Percentiles rank a stretch among this genome's conserved stretches.
These are phyloP conservation scores for Rehmannia glutinosa DNA, from an alignment of 257 asterid genomes.

Conservation along the genomic window DNA sequence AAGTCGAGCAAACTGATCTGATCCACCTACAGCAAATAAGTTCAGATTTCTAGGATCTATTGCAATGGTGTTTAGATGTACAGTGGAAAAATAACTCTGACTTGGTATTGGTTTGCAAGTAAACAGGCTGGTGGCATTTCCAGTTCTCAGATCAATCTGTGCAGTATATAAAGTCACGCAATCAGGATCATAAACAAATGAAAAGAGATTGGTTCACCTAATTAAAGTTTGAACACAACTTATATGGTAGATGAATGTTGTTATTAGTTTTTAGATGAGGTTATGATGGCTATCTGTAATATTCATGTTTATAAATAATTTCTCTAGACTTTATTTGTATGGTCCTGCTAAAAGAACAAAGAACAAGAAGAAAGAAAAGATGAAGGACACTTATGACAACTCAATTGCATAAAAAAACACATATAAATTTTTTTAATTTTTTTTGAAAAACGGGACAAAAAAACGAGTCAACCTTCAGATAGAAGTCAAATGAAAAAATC, in stretches of 20 bases:
- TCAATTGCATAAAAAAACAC: background rate
- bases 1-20: conserved; percentile 75
- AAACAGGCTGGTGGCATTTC: conserved; percentile 54
- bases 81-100: conserved; percentile 27
- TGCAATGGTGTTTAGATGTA: conserved; percentile 65
- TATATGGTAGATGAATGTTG: conserved; percentile 1
- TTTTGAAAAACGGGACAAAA: too few species aligned
- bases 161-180: conserved; percentile 13
- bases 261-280: background rate
- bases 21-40: conserved; percentile 81
- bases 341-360: background rate
- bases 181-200: conserved; percentile 3
- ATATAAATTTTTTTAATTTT: too few species aligned
- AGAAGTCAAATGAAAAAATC: background rate
- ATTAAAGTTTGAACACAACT: conserved; percentile 1
- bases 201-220: background rate
- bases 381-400: background rate
- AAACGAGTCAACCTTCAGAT: too few species aligned
- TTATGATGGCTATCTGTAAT: background rate
- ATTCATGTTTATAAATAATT: background rate
- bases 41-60: conserved; percentile 91
- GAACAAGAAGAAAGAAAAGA: background rate
- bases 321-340: background rate
- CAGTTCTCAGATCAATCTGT: conserved; percentile 89
- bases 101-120: conserved; percentile 51